Evolutionary conservation across 352 stramenopile species (phyloP), one percentile per base, ranked within the genome.

Genomic region (Phytophthora tentaculata): DNA sequence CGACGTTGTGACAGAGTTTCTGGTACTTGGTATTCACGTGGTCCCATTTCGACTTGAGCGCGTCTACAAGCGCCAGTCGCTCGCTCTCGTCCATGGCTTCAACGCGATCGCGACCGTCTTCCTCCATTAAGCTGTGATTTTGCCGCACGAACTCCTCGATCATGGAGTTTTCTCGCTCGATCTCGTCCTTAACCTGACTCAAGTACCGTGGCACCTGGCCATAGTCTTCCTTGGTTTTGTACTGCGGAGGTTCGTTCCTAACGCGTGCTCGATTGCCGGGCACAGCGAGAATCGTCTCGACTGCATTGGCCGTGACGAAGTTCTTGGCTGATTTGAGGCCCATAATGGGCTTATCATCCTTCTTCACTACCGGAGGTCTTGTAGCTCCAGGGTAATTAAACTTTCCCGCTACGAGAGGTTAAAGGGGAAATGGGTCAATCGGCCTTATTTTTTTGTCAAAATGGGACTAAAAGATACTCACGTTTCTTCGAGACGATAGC

Each of bases 11-110:
- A 55, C 91, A 97, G 14, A 98, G 83, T 69, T 97, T 98, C 72
- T 98, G 95, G 76, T 98, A 98, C 72, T 98, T 90, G 35, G 68
- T 56, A 67, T 98, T 98, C 23, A 97, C 90, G 29, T 96, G 85
- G 62, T 98, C 94, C 94, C 95, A 98, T 74, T 97, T 97, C 37
- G 82, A 83, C 71, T 98, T 98, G 61, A 98, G 83, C 32, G 83
- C 84, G 28, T 97, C 74, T 28, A 98, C 83, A 50, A 98, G 79
- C 37, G 91, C 74, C 44, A 74, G 48, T 28, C 92, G 87, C 57
- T 98, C 93, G 39, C 72, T 64, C 61, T 98, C 94, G 56, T 96
- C 83, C 79, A 98, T 91, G 16, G 78, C 70, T 64, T 90, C 80
- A 64, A 84, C 64, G 41, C 73, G 60, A 45, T 71, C 77, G 71